Percentiles rank a stretch among this genome's conserved stretches.
phyloP scores from a whole-genome alignment of 2,329 filamentous ascomycete genomes.

The Xylaria multiplex region DNA sequence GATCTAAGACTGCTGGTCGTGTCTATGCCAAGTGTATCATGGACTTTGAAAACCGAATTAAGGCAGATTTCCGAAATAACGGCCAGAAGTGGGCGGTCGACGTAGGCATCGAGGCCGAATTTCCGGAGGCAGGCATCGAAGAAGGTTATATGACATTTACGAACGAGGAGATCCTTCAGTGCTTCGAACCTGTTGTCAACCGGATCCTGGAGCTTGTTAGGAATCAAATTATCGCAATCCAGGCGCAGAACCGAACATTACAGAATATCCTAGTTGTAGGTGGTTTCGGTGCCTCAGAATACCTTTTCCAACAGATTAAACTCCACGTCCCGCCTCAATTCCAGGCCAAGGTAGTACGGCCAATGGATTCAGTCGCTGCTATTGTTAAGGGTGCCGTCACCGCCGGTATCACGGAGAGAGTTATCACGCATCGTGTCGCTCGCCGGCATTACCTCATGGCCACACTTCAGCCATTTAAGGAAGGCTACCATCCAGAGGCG shows the following conservation, averaged over 20 bases:
- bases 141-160: constrained; percentile 99
- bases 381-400: constrained; percentile 99
- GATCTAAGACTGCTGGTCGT: constrained; percentile 95
- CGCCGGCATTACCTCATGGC: constrained; percentile 99
- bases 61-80: constrained; percentile 99
- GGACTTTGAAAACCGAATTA: constrained; percentile 99
- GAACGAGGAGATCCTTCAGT: constrained; percentile 98
- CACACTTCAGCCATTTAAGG: constrained; percentile 97
- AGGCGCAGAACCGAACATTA: constrained; percentile 91
- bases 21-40: constrained; percentile 99
- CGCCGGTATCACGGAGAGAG: constrained; percentile 94
- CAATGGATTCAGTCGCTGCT: constrained; percentile 98
- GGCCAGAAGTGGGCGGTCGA: constrained; percentile 99
- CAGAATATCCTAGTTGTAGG: constrained; percentile 98
- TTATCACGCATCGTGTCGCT: constrained; percentile 96
- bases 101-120: constrained; percentile 97
- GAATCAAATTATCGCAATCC: constrained; percentile 99
- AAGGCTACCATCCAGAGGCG: constrained; percentile 96
- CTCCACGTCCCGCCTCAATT: constrained; percentile 98
- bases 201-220: constrained; percentile 93
- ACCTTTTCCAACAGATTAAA: constrained; percentile 99
- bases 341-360: constrained; percentile 96
- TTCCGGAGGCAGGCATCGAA: constrained; percentile 96
- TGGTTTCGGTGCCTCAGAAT: constrained; percentile 97
- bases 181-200: constrained; percentile 98